Evolutionary conservation across 805 yeast genomes (phyloP).

Genomic region (Kodamaea nitidulidarum): DNA sequence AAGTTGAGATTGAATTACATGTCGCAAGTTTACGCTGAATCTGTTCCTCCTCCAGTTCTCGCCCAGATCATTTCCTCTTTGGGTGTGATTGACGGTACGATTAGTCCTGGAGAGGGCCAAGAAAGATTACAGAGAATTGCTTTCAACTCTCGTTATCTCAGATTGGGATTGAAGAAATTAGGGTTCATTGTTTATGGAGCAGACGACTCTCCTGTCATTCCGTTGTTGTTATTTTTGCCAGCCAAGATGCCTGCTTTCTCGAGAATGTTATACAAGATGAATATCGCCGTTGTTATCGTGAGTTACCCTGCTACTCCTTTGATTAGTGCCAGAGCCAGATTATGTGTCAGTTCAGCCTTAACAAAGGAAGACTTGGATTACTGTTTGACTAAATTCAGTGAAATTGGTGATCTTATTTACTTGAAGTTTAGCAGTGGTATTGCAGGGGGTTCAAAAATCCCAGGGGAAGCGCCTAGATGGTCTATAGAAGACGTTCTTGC

Average conservation of each 20-base stretch:
- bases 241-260: constrained; percentile 93
- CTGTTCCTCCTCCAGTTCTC: constrained; percentile 87
- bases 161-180: constrained; percentile 83
- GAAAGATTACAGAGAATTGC: constrained; percentile 91
- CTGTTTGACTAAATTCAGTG: constrained; percentile 63
- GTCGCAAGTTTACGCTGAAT: constrained; percentile 74
- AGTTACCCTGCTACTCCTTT: constrained; percentile 98
- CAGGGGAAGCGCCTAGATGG: constrained; percentile 67
- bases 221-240: constrained; percentile 81
- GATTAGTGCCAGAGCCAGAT: constrained; percentile 82
- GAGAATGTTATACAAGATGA: constrained; percentile 69
- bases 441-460: constrained; percentile 62
- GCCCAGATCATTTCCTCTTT: constrained; percentile 82
- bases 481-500: constrained; percentile 71
- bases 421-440: constrained; percentile 76
- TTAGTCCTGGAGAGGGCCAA: constrained; percentile 89
- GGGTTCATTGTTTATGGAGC: constrained; percentile 94
- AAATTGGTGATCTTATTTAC: constrained; percentile 71
- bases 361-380: constrained; percentile 92
- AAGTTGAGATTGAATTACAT: constrained; percentile 68
- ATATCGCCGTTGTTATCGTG: constrained; percentile 91
- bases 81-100: constrained; percentile 71
- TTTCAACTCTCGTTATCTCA: constrained; percentile 88
- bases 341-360: constrained; percentile 87
- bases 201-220: constrained; percentile 95